Conservation (phyloP, 768 basidiomycete genomes). For the Leccinellum rugosiceps region DNA sequence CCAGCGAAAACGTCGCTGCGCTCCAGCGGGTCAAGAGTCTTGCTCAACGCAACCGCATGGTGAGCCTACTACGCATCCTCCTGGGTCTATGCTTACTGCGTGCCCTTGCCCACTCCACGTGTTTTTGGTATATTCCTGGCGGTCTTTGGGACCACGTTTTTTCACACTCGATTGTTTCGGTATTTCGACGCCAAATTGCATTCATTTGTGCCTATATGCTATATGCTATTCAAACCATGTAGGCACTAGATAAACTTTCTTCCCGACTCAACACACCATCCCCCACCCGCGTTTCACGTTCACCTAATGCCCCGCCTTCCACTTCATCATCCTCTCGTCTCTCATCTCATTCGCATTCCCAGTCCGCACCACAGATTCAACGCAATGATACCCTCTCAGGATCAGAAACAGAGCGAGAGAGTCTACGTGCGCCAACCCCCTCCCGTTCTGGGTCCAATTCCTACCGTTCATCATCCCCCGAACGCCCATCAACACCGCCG, state of each 20-base stretch:
- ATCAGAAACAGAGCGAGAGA: slow-evolving; percentile 81
- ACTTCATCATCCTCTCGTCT: slow-evolving; percentile 35
- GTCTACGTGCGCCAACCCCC: slow-evolving; percentile 33
- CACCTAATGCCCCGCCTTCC: slow-evolving; percentile 31
- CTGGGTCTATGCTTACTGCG: slow-evolving; percentile 22
- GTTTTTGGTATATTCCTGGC: slow-evolving; percentile 21
- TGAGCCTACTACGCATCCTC: slow-evolving; percentile 36
- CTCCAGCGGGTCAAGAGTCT: slow-evolving; percentile 69
- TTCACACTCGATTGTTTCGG: slow-evolving; percentile 4
- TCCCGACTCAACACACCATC: slow-evolving; percentile 58
- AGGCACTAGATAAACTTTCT: slow-evolving; percentile 71
- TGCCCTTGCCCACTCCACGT: slow-evolving; percentile 31
- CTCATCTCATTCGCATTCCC: slow-evolving; percentile 33
- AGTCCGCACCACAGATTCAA: slow-evolving; percentile 25
- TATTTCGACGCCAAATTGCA: slow-evolving; percentile 3
- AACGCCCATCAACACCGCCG: slow-evolving; percentile 37
- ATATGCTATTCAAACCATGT: slow-evolving; percentile 16
- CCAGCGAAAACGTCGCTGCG: slow-evolving; percentile 55
- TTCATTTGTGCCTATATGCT: slow-evolving; percentile 21
- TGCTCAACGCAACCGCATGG: slow-evolving; percentile 70
- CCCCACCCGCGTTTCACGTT: slow-evolving; percentile 41
- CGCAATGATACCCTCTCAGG: slow-evolving; percentile 53
- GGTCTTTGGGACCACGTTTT: slow-evolving; percentile 6
- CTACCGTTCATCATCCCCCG: slow-evolving; percentile 39
- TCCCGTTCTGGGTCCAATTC: slow-evolving; percentile 30